Evolutionary conservation across 2,329 filamentous ascomycete genomes (phyloP).

Genomic region (Pyrenochaeta sp.): DNA sequence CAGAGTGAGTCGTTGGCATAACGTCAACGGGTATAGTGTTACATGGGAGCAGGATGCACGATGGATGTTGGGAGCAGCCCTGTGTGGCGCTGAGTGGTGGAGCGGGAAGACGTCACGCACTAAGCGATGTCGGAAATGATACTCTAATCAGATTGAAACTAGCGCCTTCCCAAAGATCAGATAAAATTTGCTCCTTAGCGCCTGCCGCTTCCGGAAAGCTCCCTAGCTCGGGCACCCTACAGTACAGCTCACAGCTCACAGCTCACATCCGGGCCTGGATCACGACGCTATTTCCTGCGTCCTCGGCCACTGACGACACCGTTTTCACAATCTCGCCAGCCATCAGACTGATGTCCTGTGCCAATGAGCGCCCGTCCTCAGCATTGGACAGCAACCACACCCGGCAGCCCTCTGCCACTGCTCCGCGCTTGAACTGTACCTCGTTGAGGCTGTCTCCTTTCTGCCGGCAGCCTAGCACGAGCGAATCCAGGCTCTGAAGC

Average conservation of each 20-base stretch:
- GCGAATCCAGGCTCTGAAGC: conserved; percentile 40
- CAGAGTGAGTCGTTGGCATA: conserved; percentile 17
- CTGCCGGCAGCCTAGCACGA: conserved; percentile 46
- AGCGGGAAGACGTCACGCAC: conserved; percentile 15
- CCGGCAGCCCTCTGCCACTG: conserved; percentile 36
- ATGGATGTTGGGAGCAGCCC: conserved; percentile 15
- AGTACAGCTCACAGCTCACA: background rate
- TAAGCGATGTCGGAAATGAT: conserved; percentile 9
- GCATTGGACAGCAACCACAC: conserved; percentile 46
- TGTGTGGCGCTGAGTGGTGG: conserved; percentile 16
- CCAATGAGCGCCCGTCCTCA: conserved; percentile 44
- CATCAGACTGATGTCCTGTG: conserved; percentile 45
- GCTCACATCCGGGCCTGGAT: conserved; percentile 43
- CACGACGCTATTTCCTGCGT: conserved; percentile 26
- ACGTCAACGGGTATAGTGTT: conserved; percentile 22
- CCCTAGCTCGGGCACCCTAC: no score
- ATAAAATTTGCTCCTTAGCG: conserved; percentile 38
- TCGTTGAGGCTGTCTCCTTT: conserved; percentile 48
- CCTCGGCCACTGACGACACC: conserved; percentile 23
- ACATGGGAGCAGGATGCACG: conserved; percentile 23
- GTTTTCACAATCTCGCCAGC: conserved; percentile 44
- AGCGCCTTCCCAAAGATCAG: conserved; percentile 28
- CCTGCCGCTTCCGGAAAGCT: conserved; percentile 2
- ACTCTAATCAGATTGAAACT: conserved; percentile 29
- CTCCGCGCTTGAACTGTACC: conserved; percentile 48